Percentiles rank a stretch among this genome's conserved stretches.
Conservation (phyloP, 805 yeast genomes). For the Komagataella ulmi region DNA sequence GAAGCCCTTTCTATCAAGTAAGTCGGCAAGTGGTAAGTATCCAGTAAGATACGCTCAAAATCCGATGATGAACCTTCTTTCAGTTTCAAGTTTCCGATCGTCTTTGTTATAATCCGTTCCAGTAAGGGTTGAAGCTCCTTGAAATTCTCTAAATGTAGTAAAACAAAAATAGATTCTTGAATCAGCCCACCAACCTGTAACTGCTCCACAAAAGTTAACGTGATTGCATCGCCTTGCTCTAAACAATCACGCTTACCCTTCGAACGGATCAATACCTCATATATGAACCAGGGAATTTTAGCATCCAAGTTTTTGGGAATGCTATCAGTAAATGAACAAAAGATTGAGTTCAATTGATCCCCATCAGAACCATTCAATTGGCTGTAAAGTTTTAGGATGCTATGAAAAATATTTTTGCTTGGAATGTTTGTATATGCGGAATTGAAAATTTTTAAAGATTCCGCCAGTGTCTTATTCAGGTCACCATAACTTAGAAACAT, state of each 20-base stretch:
- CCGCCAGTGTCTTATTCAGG: constrained; percentile 20
- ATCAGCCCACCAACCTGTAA: constrained; percentile 32
- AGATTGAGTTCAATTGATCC: constrained; percentile 1
- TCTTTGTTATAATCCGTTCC: constrained; percentile 27
- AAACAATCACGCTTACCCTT: constrained; percentile 7
- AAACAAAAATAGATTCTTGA: constrained; percentile 50
- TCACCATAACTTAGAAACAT: constrained; percentile 54
- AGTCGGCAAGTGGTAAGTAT: constrained; percentile 32
- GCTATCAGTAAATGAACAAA: constrained; percentile 1
- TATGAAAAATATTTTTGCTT: constrained; percentile 10
- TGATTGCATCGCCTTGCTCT: constrained; percentile 8
- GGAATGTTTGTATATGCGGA: background rate
- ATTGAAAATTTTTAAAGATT: constrained; percentile 12
- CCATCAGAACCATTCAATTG: constrained; percentile 8
- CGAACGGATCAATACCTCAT: constrained; percentile 5
- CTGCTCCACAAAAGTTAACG: constrained; percentile 31
- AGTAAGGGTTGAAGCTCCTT: background rate
- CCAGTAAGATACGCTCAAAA: constrained; percentile 3
- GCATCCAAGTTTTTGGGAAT: background rate
- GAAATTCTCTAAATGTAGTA: constrained; percentile 34
- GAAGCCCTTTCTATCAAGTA: constrained; percentile 38
- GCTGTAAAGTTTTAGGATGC: constrained; percentile 17
- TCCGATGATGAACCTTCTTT: constrained; percentile 21
- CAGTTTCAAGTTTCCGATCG: constrained; percentile 21
- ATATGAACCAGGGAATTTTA: constrained; percentile 6